These are phyloP conservation scores for Emericellopsis cladophorae DNA, from an alignment of 2,329 filamentous ascomycete species.

Conservation along the genomic window DNA sequence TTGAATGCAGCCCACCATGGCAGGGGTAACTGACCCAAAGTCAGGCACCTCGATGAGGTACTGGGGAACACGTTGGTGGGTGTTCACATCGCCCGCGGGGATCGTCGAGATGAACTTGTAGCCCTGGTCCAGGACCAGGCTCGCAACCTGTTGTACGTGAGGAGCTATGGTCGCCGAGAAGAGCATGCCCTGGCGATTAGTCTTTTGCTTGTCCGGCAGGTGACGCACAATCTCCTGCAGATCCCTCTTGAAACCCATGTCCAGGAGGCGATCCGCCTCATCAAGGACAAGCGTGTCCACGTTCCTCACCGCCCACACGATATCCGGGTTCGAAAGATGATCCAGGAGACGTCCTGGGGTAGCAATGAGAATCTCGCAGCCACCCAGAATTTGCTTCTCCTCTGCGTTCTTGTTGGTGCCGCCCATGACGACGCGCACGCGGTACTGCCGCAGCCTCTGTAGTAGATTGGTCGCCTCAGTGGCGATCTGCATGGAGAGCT, in stretches of 20 bases:
- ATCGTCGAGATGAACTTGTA: conserved; percentile 81
- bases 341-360: conserved; percentile 92
- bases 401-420: conserved; percentile 85
- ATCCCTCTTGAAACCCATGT: conserved; percentile 97
- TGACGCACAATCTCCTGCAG: conserved; percentile 96
- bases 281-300: conserved; percentile 87
- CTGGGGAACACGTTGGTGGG: conserved; percentile 66
- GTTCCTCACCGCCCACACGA: conserved; percentile 79
- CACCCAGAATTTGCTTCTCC: conserved; percentile 85
- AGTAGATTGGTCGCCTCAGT: conserved; percentile 88
- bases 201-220: conserved; percentile 51
- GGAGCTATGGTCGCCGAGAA: conserved; percentile 86
- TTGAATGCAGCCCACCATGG: conserved; percentile 41
- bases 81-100: conserved; percentile 59
- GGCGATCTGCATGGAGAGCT: conserved; percentile 91
- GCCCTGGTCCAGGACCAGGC: conserved; percentile 50
- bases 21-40: conserved; percentile 47
- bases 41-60: conserved; percentile 45
- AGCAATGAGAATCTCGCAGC: conserved; percentile 87
- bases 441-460: conserved; percentile 84
- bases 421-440: conserved; percentile 40
- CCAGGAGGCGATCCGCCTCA: conserved; percentile 93
- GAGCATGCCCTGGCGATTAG: conserved; percentile 86
- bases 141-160: conserved; percentile 66
- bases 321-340: conserved; percentile 79